These are phyloP conservation scores for Betula pendula DNA, from an alignment of 306 rosid genomes.

Conservation along the genomic window DNA sequence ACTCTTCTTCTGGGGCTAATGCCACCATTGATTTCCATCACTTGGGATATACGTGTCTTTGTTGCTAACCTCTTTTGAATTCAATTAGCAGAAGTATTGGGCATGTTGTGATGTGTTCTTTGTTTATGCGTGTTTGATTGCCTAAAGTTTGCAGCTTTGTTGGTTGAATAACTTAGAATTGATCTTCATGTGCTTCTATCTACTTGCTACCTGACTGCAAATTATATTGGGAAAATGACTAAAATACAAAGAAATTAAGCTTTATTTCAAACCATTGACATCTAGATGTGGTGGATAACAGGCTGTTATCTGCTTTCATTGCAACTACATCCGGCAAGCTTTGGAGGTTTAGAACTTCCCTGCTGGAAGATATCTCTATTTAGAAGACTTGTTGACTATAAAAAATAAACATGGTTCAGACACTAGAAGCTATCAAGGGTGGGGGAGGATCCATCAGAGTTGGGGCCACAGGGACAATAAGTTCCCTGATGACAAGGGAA, in stretches of 20 bases:
- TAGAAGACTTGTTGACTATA: conserved; percentile 34
- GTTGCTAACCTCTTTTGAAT: neutral
- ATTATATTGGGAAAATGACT: neutral
- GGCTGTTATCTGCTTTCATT: conserved; percentile 39
- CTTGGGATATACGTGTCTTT: neutral
- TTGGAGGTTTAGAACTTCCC: conserved; percentile 3
- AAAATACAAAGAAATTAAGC: conserved; percentile 15
- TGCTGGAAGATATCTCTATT: conserved; percentile 28
- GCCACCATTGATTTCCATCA: neutral
- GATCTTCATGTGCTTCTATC: neutral
- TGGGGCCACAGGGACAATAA: conserved; percentile 80
- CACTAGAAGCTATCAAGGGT: conserved; percentile 61
- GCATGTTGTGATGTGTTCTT: neutral
- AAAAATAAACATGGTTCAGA: conserved; percentile 67
- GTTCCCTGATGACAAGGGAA: conserved; percentile 85
- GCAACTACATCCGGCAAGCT: conserved; percentile 19
- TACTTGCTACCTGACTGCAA: conserved; percentile 11
- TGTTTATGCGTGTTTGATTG: neutral
- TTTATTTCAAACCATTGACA: conserved; percentile 15
- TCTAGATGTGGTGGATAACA: conserved; percentile 33
- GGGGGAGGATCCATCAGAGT: conserved; percentile 86
- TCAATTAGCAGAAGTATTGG: neutral
- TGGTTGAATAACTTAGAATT: neutral
- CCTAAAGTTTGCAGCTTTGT: neutral
- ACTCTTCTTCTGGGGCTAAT: neutral